phyloP scores from a whole-genome alignment of 2,329 filamentous ascomycete species.

The Penicillium sp. region DNA sequence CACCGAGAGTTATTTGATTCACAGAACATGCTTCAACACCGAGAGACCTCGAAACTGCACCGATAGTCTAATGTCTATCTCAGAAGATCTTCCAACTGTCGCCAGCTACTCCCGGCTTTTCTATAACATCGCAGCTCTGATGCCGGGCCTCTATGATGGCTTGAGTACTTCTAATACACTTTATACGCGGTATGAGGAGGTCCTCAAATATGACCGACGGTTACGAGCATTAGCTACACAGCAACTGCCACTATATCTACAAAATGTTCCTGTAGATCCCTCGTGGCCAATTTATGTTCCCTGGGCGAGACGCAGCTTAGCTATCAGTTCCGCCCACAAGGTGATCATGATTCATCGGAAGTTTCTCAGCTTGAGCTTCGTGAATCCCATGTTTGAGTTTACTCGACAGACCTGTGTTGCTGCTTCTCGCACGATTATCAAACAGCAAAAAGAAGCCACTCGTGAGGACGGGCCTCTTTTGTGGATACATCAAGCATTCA shows the following conservation, averaged over 20 bases:
- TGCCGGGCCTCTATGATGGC: constrained; percentile 45
- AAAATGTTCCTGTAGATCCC: constrained; percentile 36
- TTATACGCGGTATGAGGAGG: constrained; percentile 46
- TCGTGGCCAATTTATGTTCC: constrained; percentile 46
- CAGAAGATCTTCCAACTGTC: constrained; percentile 42
- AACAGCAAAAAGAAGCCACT: constrained; percentile 38
- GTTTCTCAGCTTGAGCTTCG: constrained; percentile 49
- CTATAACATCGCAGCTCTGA: constrained; percentile 43
- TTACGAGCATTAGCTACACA: constrained; percentile 41
- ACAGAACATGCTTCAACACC: constrained; percentile 41
- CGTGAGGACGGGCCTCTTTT: constrained; percentile 45
- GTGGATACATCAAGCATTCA: constrained; percentile 50
- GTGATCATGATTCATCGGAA: constrained; percentile 53
- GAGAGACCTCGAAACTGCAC: constrained; percentile 40
- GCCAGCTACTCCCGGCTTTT: constrained; percentile 42
- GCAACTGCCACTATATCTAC: constrained; percentile 41
- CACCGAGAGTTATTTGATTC: constrained; percentile 43
- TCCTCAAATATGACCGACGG: constrained; percentile 46
- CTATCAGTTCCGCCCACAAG: constrained; percentile 48
- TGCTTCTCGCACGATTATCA: constrained; percentile 47
- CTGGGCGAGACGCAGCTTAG: constrained; percentile 45
- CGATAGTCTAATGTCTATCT: constrained; percentile 18
- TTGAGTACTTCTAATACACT: constrained; percentile 38
- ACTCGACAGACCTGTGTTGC: constrained; percentile 48
- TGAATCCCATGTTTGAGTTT: constrained; percentile 47